A percentile compares a stretch with the other conserved stretches of the same genome.
phyloP scores from a whole-genome alignment of 140 eudicot genomes.

The Artemisia princeps region DNA sequence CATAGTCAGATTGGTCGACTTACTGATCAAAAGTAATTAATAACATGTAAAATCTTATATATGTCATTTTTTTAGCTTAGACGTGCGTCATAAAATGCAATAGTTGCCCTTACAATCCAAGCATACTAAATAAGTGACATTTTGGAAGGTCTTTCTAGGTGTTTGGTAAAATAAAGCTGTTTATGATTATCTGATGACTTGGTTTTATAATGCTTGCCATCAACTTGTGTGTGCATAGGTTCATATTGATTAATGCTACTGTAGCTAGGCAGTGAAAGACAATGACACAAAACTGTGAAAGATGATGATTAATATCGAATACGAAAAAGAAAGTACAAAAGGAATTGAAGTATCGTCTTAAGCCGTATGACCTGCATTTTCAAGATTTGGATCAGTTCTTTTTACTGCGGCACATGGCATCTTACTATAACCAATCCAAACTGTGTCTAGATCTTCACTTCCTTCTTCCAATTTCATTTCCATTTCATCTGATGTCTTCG shows the following conservation, averaged over 20 bases:
- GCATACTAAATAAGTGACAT: too few relatives aligned
- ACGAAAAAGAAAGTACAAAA: slow-evolving; percentile 4
- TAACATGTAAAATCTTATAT: too few relatives aligned
- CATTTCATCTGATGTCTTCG: slow-evolving; percentile 36
- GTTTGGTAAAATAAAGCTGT: too few relatives aligned
- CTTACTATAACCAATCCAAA: slow-evolving; percentile 51
- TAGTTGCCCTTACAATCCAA: too few relatives aligned
- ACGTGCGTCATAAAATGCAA: too few relatives aligned
- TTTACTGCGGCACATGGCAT: slow-evolving; percentile 65
- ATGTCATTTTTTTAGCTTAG: too few relatives aligned
- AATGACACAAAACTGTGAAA: background rate
- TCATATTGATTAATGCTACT: background rate
- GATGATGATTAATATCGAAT: background rate
- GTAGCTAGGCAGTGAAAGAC: background rate
- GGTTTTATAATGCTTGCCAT: too few relatives aligned
- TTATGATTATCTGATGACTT: too few relatives aligned
- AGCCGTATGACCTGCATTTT: slow-evolving; percentile 32
- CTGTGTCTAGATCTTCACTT: slow-evolving; percentile 45
- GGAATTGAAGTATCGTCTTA: background rate
- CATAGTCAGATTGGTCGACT: too few relatives aligned
- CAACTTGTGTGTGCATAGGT: too few relatives aligned
- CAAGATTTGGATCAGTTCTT: slow-evolving; percentile 56
- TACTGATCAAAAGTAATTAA: too few relatives aligned
- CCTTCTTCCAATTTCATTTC: slow-evolving; percentile 41
- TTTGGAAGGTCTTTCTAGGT: too few relatives aligned